Conservation (phyloP, 352 stramenopile genomes). For the Phytopythium oedochilum region DNA sequence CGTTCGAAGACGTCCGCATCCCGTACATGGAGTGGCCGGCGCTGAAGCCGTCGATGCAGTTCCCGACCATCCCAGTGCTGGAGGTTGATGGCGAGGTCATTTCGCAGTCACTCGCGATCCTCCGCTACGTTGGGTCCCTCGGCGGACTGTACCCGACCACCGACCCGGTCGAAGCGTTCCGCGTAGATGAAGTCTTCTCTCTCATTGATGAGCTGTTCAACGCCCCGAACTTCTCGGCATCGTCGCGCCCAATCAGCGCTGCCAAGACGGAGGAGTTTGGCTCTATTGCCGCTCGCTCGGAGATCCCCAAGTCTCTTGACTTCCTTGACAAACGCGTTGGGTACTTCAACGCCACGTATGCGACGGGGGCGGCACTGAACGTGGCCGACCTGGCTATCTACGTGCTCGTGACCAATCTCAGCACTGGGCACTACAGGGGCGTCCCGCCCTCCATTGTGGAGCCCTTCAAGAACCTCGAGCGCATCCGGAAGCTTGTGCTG, state of each 20-base stretch:
- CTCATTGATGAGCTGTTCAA: slow-evolving; percentile 34
- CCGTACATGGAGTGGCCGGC: slow-evolving; percentile 11
- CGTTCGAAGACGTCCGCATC: slow-evolving; percentile 57
- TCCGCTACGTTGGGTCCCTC: slow-evolving; percentile 55
- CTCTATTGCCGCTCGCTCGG: slow-evolving; percentile 18
- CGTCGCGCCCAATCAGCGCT: slow-evolving; percentile 7
- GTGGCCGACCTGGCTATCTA: slow-evolving; percentile 45
- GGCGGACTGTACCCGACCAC: slow-evolving; percentile 32
- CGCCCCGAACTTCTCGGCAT: slow-evolving; percentile 7
- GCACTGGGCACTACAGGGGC: slow-evolving; percentile 15
- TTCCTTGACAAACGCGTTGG: slow-evolving; percentile 31
- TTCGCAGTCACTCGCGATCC: slow-evolving; percentile 46
- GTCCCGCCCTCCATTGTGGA: slow-evolving; percentile 22
- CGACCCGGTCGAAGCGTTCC: slow-evolving; percentile 16
- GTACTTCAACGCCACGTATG: slow-evolving; percentile 17
- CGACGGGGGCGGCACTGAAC: slow-evolving; percentile 18
- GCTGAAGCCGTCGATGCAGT: slow-evolving; percentile 25
- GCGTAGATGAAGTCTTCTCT: slow-evolving; percentile 35
- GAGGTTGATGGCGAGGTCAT: slow-evolving; percentile 39
- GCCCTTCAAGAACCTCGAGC: slow-evolving; percentile 16
- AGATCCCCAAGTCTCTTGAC: slow-evolving; percentile 24
- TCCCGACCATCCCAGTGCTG: slow-evolving; percentile 39
- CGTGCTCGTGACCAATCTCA: slow-evolving; percentile 16
- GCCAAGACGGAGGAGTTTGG: slow-evolving; percentile 33
- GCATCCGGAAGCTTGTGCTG: slow-evolving; percentile 21